These are phyloP conservation scores for Thuidium tamariscinum DNA, from an alignment of 225 moss, liverwort and hornwort species.

Conservation along the genomic window DNA sequence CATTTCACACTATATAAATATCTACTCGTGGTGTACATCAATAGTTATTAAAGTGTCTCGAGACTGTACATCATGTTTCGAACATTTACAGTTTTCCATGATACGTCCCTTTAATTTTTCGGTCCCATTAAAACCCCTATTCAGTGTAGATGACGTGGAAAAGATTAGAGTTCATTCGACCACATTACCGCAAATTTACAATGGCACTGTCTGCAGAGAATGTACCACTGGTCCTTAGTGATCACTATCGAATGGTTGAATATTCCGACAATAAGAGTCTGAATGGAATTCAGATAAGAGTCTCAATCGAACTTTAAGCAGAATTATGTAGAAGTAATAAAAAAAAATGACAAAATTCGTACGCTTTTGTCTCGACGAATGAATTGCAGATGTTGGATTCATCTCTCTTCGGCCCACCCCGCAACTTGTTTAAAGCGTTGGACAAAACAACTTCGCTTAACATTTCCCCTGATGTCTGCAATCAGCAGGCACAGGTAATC, in stretches of 20 bases:
- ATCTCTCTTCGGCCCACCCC: slow-evolving; percentile 39
- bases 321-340: not conserved
- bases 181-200: not conserved
- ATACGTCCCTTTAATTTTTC: no score
- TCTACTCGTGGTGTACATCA: no score
- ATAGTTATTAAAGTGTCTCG: no score
- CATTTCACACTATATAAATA: no score
- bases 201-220: not conserved
- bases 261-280: not conserved
- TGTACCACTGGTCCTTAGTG: not conserved
- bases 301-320: not conserved
- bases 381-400: slow-evolving; percentile 57
- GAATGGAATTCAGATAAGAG: not conserved
- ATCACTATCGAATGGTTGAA: not conserved
- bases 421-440: slow-evolving; percentile 67
- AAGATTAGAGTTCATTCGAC: not conserved
- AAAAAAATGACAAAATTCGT: slow-evolving; percentile 1
- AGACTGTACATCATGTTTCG: no score
- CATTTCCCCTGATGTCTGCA: slow-evolving; percentile 89
- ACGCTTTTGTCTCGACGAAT: slow-evolving; percentile 90
- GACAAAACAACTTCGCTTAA: slow-evolving; percentile 86
- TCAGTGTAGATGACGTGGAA: not conserved
- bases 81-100: no score
- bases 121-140: no score
- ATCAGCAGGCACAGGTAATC: not conserved